Evolutionary conservation across 495 filamentous ascomycete genomes (phyloP).

Genomic region (Entonaema liquescens): DNA sequence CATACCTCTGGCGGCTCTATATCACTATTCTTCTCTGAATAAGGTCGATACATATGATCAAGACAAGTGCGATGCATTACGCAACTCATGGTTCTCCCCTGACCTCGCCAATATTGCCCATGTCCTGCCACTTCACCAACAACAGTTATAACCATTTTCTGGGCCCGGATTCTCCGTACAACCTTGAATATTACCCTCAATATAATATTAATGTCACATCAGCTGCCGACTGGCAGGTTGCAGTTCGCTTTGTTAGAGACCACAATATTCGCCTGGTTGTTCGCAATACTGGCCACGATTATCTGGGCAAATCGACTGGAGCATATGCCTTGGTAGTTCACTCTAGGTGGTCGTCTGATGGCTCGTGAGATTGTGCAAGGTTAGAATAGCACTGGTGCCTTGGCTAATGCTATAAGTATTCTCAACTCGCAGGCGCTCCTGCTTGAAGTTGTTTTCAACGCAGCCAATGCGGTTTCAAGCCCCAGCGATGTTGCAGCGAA

Average conservation of each 20-base stretch:
- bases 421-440: not conserved
- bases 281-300: not conserved
- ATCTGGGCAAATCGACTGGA: not conserved
- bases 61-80: not conserved
- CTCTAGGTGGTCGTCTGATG: not conserved
- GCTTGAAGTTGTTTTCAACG: not conserved
- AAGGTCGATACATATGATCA: not conserved
- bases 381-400: not conserved
- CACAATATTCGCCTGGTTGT: not conserved
- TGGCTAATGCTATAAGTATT: not conserved
- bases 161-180: not conserved
- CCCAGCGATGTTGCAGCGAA: not conserved
- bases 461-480: not conserved
- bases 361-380: not conserved
- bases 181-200: not conserved
- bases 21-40: not conserved
- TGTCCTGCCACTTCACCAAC: not conserved
- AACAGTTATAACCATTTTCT: not conserved
- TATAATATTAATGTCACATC: not conserved
- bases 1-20: not conserved
- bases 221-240: not conserved
- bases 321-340: not conserved
- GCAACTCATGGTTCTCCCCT: not conserved
- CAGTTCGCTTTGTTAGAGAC: not conserved
- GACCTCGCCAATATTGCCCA: not conserved